Evolutionary conservation across 2,329 filamentous ascomycete genomes (phyloP), one percentile per base, ranked within the genome.

Genomic region (Purpureocillium lavendulum): DNA sequence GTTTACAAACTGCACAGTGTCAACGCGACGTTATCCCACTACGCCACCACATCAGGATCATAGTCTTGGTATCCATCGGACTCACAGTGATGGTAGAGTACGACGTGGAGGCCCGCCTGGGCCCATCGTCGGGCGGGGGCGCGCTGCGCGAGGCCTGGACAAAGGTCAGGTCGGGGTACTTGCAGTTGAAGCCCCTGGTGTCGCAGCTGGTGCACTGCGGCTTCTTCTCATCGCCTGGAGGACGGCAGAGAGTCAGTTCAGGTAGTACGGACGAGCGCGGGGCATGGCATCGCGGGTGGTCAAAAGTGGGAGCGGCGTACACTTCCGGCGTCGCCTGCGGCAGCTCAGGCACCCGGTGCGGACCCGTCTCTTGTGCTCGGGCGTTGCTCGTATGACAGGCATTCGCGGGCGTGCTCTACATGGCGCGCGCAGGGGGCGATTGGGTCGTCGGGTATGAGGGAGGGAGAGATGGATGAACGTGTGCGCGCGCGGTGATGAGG

Each of bases 331-430:
- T 30, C 48, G 35, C 35, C 43, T 45, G 28, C 48, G 43, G 34
- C 48, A 49, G 10, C 42, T 40, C 18, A 49, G 24, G 21, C 48
- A 49, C 7, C 46, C 48, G 16, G 48, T 49, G n/a, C 43, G 45
- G 14, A 49, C 48, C 18, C 48, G 44, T 31, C 46, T 43, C 33
- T 47, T 49, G 29, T 43, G 37, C 24, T 45, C 43, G 13, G 48
- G 48, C 29, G 40, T 45, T 28, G 39, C 38, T 17, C 48, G 42
- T 30, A 41, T 13, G 16, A 47, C 44, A 4, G 47, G 47, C 47
- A 49, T 49, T 26, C 21, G 21, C 21, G 6, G 21, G 6, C 6
- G 21, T 26, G 21, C 10, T 26, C 10, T 26, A 26, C 21, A 26
- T 26, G 21, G 21, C 21, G 21, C 21, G 21, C n/a, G n/a, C n/a